These are phyloP conservation scores for Colletotrichum siamense DNA, from an alignment of 2,329 filamentous ascomycete species.

Conservation along the genomic window DNA sequence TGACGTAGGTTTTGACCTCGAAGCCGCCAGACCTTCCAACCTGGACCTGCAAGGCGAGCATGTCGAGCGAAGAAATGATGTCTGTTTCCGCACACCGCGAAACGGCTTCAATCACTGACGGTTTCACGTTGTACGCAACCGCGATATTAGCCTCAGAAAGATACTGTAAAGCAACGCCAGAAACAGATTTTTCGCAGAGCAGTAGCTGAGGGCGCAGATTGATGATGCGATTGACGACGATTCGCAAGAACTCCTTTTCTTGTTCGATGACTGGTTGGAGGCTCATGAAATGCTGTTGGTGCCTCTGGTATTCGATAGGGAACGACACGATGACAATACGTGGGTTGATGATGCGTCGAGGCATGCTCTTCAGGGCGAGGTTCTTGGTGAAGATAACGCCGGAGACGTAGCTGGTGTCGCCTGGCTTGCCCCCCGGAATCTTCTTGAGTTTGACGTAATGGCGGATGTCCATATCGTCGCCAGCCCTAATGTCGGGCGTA, in stretches of 20 bases:
- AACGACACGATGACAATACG: conserved; percentile 94
- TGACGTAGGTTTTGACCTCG: conserved; percentile 94
- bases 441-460: conserved; percentile 98
- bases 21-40: conserved; percentile 86
- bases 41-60: conserved; percentile 78
- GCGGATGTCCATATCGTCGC: conserved; percentile 95
- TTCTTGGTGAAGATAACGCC: conserved; percentile 98
- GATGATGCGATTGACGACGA: conserved; percentile 90
- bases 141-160: conserved; percentile 88
- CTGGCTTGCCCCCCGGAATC: conserved; percentile 86
- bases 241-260: conserved; percentile 90
- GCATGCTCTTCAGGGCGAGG: conserved; percentile 94
- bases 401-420: conserved; percentile 95
- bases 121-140: conserved; percentile 95
- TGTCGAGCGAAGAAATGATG: conserved; percentile 94
- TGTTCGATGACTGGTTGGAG: conserved; percentile 95
- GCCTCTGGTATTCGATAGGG: conserved; percentile 92
- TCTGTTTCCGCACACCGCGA: conserved; percentile 90
- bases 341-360: conserved; percentile 80
- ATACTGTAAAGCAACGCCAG: conserved; percentile 87
- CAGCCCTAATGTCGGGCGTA: conserved; percentile 86
- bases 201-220: conserved; percentile 85
- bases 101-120: conserved; percentile 93
- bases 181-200: conserved; percentile 91
- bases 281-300: conserved; percentile 94